Conservation (phyloP, 1,139 yeast genomes). For the Sugiyamaella neomexicana region DNA sequence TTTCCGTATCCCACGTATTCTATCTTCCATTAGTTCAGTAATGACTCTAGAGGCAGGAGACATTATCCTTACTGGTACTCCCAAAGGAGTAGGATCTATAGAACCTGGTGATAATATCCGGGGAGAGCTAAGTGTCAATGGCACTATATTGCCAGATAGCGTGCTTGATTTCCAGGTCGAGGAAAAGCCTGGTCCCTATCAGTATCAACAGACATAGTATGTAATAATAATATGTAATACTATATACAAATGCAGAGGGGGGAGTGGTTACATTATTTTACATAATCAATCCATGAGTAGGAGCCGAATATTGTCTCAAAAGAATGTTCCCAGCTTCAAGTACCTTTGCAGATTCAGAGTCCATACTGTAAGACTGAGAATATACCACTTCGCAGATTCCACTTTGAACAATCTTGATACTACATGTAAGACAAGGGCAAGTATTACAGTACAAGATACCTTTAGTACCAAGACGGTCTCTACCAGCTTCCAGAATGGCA, state of each 20-base stretch:
- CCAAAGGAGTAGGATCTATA: conserved; percentile 92
- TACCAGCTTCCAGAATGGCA: conserved; percentile 89
- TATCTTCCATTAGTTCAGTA: conserved; percentile 76
- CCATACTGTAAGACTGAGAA: conserved; percentile 92
- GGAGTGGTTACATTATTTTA: too few relatives aligned
- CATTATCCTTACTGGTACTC: conserved; percentile 90
- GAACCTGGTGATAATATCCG: conserved; percentile 73
- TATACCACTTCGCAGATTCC: conserved; percentile 94
- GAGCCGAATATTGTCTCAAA: conserved; percentile 72
- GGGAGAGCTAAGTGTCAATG: conserved; percentile 61
- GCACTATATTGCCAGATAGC: conserved; percentile 52
- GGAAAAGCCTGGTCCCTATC: conserved; percentile 80
- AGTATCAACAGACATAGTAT: conserved; percentile 41
- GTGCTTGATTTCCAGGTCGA: conserved; percentile 57
- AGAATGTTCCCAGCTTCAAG: conserved; percentile 70
- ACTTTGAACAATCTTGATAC: conserved; percentile 89
- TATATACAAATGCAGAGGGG: too few relatives aligned
- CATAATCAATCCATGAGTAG: conserved; percentile 36
- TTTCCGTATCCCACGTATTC: conserved; percentile 78
- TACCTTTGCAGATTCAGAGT: conserved; percentile 65
- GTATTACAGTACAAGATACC: conserved; percentile 87
- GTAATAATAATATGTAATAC: not conserved
- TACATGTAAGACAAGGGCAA: conserved; percentile 95
- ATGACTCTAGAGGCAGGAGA: conserved; percentile 94
- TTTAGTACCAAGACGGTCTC: conserved; percentile 70